These are phyloP conservation scores for Curvularia hawaiiensis DNA, from an alignment of 2,329 filamentous ascomycete genomes.

Conservation along the genomic window DNA sequence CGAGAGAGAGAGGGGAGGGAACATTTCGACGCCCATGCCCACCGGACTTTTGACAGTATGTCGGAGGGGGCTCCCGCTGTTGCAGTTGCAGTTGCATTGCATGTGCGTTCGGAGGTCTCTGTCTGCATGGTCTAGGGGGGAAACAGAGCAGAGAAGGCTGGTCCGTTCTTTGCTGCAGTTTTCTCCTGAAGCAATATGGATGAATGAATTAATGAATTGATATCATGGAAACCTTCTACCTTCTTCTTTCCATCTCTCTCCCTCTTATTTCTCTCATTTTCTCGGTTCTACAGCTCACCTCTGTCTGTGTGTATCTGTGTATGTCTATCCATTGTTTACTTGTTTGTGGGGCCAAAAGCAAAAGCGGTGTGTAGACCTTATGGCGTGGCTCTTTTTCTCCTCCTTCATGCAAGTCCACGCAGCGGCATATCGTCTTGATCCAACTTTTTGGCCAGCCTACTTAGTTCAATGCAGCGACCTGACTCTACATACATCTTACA, in stretches of 20 bases:
- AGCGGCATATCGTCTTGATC: background rate
- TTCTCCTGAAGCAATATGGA: background rate
- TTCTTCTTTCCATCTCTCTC: background rate
- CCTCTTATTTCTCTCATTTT: background rate
- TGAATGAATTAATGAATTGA: background rate
- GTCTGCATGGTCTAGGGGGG: background rate
- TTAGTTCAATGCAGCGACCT: background rate
- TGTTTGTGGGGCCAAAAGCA: background rate
- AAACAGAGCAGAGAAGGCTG: too few species aligned
- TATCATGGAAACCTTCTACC: background rate
- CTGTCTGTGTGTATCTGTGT: too few species aligned
- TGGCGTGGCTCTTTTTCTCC: constrained; percentile 6
- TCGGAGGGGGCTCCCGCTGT: background rate
- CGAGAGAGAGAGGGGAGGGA: background rate
- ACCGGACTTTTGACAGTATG: background rate
- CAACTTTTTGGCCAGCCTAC: background rate
- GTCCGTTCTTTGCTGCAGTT: background rate
- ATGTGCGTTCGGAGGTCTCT: background rate
- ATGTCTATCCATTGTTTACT: background rate
- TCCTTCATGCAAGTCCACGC: constrained; percentile 8
- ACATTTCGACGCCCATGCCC: background rate
- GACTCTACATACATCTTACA: background rate
- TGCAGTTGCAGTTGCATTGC: background rate
- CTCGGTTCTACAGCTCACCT: background rate
- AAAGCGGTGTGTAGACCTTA: constrained; percentile 11